Evolutionary conservation across 495 filamentous ascomycete species (phyloP), one percentile per base, ranked within the genome.

Genomic region (Xylaria flabelliformis): DNA sequence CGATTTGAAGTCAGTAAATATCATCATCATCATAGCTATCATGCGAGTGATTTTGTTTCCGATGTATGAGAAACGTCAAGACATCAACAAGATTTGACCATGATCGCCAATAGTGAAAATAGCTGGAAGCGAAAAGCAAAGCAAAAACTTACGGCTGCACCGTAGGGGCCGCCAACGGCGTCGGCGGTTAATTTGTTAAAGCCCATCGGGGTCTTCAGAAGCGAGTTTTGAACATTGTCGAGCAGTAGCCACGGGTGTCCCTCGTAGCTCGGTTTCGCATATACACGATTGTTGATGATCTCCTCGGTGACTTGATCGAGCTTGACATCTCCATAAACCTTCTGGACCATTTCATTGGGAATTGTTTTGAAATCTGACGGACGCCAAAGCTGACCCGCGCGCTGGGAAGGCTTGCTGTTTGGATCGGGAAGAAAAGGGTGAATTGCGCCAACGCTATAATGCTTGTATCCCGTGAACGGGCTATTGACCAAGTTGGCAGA

Each of bases 401-500:
- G 4, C 39, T 77, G 73, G 61, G 69, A 72, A 65, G 67, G 81
- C 62, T 71, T 74, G 3, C 55, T 64, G 10, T 72, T 75, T 3
- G 76, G 74, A 65, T 85, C 85, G 6, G 85, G 85, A 6, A 84
- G 73, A 70, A 86, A 87, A 17, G 84, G 78, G 61, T 84, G 80
- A 36, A 84, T 80, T 21, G 80, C 83, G 51, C 84, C 83, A 39
- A 83, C 73, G 64, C 81, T 80, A 65, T 83, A 82, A 66, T 87
- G 85, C 41, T 85, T 76, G 76, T 83, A 86, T 39, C 78, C 79
- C 4, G 83, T 81, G 41, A 80, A 71, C 1, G 83, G 83, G 64
- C 80, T 82, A 66, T 88, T 88, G 69, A 88, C 79, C 26, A 88
- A 78, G 72, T 89, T 89, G 26, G 86, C 87, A 1, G 86, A 87